A percentile compares a stretch with the other conserved stretches of the same genome.
phyloP scores from a whole-genome alignment of 805 yeast genomes.

The Starmerella etchellsii region DNA sequence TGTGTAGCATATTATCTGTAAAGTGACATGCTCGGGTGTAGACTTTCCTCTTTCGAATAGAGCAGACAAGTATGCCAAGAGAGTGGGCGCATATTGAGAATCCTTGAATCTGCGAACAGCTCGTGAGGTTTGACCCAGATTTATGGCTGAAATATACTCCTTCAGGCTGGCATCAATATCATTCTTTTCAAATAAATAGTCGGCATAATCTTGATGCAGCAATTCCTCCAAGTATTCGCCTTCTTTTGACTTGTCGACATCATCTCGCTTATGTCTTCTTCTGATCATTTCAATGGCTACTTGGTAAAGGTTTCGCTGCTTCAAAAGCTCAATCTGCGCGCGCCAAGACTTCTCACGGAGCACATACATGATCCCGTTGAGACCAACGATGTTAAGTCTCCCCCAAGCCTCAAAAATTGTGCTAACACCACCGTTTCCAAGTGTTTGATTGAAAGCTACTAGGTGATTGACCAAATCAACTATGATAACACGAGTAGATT shows the following conservation, averaged over 20 bases:
- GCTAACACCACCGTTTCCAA: conserved; percentile 46
- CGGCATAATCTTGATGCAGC: conserved; percentile 48
- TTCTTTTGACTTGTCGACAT: not conserved
- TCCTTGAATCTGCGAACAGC: conserved; percentile 70
- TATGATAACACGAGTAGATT: conserved; percentile 47
- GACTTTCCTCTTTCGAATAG: conserved; percentile 45
- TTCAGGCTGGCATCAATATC: conserved; percentile 57
- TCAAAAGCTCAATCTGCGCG: conserved; percentile 56
- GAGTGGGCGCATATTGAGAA: conserved; percentile 51
- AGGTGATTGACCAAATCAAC: conserved; percentile 60
- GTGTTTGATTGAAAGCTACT: conserved; percentile 52
- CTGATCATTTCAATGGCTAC: conserved; percentile 60
- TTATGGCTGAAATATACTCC: conserved; percentile 54
- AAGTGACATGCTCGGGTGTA: conserved; percentile 67
- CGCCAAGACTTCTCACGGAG: conserved; percentile 52
- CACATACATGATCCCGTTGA: conserved; percentile 63
- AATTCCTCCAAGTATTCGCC: conserved; percentile 15
- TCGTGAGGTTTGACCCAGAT: conserved; percentile 51
- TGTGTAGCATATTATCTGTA: conserved; percentile 66
- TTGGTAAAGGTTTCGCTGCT: conserved; percentile 56
- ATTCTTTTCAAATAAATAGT: conserved; percentile 52
- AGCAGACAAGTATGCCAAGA: conserved; percentile 51
- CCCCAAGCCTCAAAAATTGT: conserved; percentile 47
- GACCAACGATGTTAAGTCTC: conserved; percentile 47
- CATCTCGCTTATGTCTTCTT: not conserved